phyloP scores from a whole-genome alignment of 805 yeast species.

The Metschnikowia vanudenii region DNA sequence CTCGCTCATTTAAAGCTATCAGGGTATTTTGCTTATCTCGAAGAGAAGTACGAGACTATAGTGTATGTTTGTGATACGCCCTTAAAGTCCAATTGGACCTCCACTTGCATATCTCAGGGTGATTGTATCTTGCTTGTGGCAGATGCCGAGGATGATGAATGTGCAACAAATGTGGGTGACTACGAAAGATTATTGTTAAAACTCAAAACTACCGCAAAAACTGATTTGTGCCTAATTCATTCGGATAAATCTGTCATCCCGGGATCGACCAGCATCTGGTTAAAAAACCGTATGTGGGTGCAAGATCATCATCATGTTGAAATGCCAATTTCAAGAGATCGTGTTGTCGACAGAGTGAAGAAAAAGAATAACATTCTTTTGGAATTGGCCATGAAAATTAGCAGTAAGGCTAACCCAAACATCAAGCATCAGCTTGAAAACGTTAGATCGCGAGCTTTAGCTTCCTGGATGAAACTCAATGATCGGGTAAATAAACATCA shows the following conservation, averaged over 20 bases:
- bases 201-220: slow-evolving; percentile 78
- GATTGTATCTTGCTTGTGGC: slow-evolving; percentile 90
- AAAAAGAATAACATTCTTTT: slow-evolving; percentile 28
- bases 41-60: slow-evolving; percentile 84
- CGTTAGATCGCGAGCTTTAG: slow-evolving; percentile 31
- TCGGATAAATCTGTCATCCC: slow-evolving; percentile 79
- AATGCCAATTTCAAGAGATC: slow-evolving; percentile 43
- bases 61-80: slow-evolving; percentile 87
- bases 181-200: slow-evolving; percentile 75
- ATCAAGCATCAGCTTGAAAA: slow-evolving; percentile 32
- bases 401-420: slow-evolving; percentile 34
- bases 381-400: slow-evolving; percentile 37
- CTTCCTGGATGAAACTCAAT: slow-evolving; percentile 28
- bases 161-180: slow-evolving; percentile 72
- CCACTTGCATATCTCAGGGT: slow-evolving; percentile 90
- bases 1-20: slow-evolving; percentile 81
- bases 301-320: slow-evolving; percentile 91
- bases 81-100: slow-evolving; percentile 83
- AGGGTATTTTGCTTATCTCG: slow-evolving; percentile 87
- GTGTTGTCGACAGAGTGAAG: slow-evolving; percentile 16
- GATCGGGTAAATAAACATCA: slow-evolving; percentile 22
- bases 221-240: slow-evolving; percentile 82
- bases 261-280: slow-evolving; percentile 83
- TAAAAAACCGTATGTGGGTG: slow-evolving; percentile 84
- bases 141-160: slow-evolving; percentile 63